Evolutionary conservation across 2,329 filamentous ascomycete genomes (phyloP), one percentile per base, ranked within the genome.

Genomic region (Pseudogymnoascus sp.): DNA sequence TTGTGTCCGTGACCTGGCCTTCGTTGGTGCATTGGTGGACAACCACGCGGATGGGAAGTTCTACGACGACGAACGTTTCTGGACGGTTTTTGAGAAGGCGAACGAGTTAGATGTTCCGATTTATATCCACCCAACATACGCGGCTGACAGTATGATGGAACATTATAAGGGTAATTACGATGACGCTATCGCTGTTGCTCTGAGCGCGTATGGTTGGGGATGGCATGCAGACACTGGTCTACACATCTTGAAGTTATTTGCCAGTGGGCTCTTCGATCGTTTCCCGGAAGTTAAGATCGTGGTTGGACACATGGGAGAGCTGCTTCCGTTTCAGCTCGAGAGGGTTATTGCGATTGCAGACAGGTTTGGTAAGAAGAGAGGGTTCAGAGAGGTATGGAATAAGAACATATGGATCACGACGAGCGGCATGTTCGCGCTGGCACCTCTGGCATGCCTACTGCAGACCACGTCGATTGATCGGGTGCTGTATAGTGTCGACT

Each of bases 381-480:
- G 72, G 0, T 79, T 85, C 56, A 68, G 72, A 12, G 74, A 82
- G 11, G 81, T 85, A 1, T 87, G 80, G 77, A 76, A 80, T 56
- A 73, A 78, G 64, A 86, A 86, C 64, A 72, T 86, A 10, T 85
- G 81, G 78, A 70, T 87, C 25, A 85, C 83, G 1, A 84, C 82
- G 1, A 81, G 78, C 61, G 83, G 83, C 2, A 78, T 80, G 63
- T 84, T 80, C 70, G 78, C 78, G 28, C 64, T 84, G 16, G 75
- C 73, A 62, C 79, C 78, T 4, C 68, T 86, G 73, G 76, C 76
- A 1, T 78, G 74, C 61, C 68, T 81, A 5, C 63, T 80, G 56
- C 65, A 76, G 63, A 78, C 78, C 5, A 82, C 78, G 1, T 75
- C 73, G 16, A 74, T 78, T n/a, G 81, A 84, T 23, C 75, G 76